Evolutionary conservation across 495 filamentous ascomycete genomes (phyloP).

Genomic region (Neurospora pannonica): DNA sequence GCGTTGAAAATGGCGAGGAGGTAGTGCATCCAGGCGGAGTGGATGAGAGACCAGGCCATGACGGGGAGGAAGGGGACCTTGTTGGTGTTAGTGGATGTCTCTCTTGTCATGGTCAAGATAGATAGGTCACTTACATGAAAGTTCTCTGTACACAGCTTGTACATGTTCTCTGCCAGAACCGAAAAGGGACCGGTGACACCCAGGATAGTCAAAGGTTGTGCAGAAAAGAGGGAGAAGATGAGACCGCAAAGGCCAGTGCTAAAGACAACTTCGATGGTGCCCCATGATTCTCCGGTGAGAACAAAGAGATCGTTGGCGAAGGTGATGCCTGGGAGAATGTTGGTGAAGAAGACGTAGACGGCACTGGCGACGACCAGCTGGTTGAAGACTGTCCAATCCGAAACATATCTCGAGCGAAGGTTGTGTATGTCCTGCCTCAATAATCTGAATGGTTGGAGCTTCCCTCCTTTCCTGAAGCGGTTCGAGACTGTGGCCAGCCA

Average conservation of each 20-base stretch:
- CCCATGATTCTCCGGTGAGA: conserved; percentile 57
- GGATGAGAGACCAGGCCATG: conserved; percentile 68
- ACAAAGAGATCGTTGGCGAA: conserved; percentile 64
- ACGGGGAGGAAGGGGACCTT: conserved; percentile 60
- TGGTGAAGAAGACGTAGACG: conserved; percentile 69
- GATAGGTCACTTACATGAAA: conserved; percentile 40
- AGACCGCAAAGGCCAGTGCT: conserved; percentile 60
- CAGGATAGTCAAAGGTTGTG: conserved; percentile 62
- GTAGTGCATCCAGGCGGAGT: conserved; percentile 62
- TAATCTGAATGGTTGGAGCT: conserved; percentile 50
- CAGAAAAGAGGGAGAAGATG: conserved; percentile 56
- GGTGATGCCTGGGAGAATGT: conserved; percentile 63
- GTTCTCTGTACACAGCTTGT: conserved; percentile 44
- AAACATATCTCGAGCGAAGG: conserved; percentile 45
- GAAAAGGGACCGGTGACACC: conserved; percentile 69
- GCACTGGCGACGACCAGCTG: conserved; percentile 62
- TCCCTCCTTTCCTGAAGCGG: conserved; percentile 10
- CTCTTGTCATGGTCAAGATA: not conserved
- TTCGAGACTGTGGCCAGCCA: not conserved
- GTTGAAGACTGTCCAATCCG: conserved; percentile 63
- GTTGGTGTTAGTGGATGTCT: not conserved
- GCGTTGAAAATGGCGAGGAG: conserved; percentile 62
- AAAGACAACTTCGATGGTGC: conserved; percentile 63
- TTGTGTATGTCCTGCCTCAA: conserved; percentile 51
- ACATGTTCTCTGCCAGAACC: conserved; percentile 62